Evolutionary conservation across 2,329 filamentous ascomycete species (phyloP), one percentile per base, ranked within the genome.

Genomic region (Venturia nashicola): DNA sequence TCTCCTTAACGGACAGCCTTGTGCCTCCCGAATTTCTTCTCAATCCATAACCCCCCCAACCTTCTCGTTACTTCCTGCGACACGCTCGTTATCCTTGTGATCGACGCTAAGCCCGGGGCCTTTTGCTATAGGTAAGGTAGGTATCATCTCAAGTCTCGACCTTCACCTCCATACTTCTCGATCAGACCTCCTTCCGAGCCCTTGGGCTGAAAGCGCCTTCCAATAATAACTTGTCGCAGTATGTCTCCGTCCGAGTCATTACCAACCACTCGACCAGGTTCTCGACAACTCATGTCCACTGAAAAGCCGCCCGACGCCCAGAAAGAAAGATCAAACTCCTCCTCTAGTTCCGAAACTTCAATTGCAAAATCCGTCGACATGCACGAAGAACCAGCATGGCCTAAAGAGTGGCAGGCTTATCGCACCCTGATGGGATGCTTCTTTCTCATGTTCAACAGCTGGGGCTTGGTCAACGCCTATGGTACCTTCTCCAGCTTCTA

Each of bases 401-500:
- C 78, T 1, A 71, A 65, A 34, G 71, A 73, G 55, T 79, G 76
- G 76, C 71, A 74, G 65, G 74, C 79, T 16, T 81, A 78, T 65
- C 67, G 72, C 7, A 76, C 75, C 62, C 71, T 80, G 64, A 67
- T 78, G 5, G 78, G 76, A 32, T 78, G 79, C 66, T 81, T 80
- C 69, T 74, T 80, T 64, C 76, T 80, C 63, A 81, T 81, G 79
- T 79, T 78, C 70, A 78, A 78, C 67, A 75, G 73, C 36, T 79
- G 77, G 77, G 77, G 77, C 12, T 68, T 80, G 1, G 77, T 80
- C 40, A 80, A 80, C 65, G 76, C 78, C 6, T 81, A 78, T 64
- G 79, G 79, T 44, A 80, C 79, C 3, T 81, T 78, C 69, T 72
- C 76, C 1, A 79, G 77, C 1, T 80, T 76, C 70, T 81, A 82